These are phyloP conservation scores for Sphaerobolus stellatus DNA, from an alignment of 1,284 basidiomycete species.

Conservation along the genomic window DNA sequence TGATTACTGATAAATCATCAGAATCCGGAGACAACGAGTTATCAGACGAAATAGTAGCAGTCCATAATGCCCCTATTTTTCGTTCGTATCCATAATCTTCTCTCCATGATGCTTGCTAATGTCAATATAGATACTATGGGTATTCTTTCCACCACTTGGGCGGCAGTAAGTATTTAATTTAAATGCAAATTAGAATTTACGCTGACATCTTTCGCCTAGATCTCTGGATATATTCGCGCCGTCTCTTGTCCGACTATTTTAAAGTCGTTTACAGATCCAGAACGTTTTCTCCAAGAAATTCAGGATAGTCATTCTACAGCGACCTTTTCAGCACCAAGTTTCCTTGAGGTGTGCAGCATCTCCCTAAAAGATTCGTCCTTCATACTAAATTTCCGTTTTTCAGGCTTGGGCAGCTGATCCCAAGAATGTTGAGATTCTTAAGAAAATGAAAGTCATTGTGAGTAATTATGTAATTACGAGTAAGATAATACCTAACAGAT, in stretches of 20 bases:
- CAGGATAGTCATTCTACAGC: slow-evolving; percentile 20
- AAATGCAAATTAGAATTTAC: background rate
- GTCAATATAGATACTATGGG: slow-evolving; percentile 7
- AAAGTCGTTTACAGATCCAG: slow-evolving; percentile 24
- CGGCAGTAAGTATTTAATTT: slow-evolving; percentile 2
- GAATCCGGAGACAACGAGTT: background rate
- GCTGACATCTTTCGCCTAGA: slow-evolving; percentile 15
- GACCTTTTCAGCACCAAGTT: slow-evolving; percentile 26
- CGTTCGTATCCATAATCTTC: background rate
- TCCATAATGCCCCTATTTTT: slow-evolving; percentile 3
- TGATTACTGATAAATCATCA: background rate
- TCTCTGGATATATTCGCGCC: slow-evolving; percentile 25
- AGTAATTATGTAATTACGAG: too few species aligned
- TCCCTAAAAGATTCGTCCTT: background rate
- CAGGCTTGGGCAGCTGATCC: slow-evolving; percentile 26
- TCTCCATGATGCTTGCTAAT: too few species aligned
- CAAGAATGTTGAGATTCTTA: slow-evolving; percentile 19
- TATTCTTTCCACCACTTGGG: background rate
- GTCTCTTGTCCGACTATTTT: slow-evolving; percentile 20
- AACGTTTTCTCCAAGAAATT: slow-evolving; percentile 22
- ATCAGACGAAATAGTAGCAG: background rate
- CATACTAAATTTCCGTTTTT: background rate
- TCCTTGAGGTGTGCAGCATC: slow-evolving; percentile 26
- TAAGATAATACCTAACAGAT: background rate
- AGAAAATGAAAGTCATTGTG: slow-evolving; percentile 19